These are phyloP conservation scores for Paraconiothyrium brasiliense DNA, from an alignment of 2,329 filamentous ascomycete genomes.

Conservation along the genomic window DNA sequence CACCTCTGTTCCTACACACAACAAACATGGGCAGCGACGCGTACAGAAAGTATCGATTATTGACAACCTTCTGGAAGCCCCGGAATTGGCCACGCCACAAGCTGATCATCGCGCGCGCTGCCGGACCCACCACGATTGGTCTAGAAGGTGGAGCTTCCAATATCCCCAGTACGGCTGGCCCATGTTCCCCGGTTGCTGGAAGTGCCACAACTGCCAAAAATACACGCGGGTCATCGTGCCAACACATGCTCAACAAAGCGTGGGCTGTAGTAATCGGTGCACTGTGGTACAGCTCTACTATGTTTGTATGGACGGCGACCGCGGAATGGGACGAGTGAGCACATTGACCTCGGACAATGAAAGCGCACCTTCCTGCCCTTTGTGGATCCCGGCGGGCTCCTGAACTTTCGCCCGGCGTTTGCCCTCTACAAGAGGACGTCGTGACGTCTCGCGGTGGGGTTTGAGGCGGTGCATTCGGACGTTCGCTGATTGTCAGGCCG, in stretches of 20 bases:
- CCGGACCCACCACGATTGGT: constrained; percentile 4
- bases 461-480: constrained; percentile 11
- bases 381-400: constrained; percentile 3
- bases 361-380: background rate
- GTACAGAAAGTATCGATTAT: background rate
- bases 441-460: constrained; percentile 7
- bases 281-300: background rate
- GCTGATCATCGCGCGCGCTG: constrained; percentile 10
- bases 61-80: constrained; percentile 4
- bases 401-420: constrained; percentile 2
- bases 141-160: constrained; percentile 8
- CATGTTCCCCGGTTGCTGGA: constrained; percentile 4
- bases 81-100: constrained; percentile 9
- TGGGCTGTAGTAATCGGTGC: background rate
- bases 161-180: constrained; percentile 10
- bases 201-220: constrained; percentile 10
- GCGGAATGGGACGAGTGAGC: background rate
- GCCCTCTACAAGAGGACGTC: background rate
- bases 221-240: constrained; percentile 6
- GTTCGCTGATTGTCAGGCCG: background rate
- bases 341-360: background rate
- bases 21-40: background rate
- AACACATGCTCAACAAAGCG: constrained; percentile 6
- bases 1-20: background rate
- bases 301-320: background rate